Evolutionary conservation across 192 early-diverging fungal genomes (phyloP), one percentile per base, ranked within the genome.

Genomic region (Linnemannia elongata): DNA sequence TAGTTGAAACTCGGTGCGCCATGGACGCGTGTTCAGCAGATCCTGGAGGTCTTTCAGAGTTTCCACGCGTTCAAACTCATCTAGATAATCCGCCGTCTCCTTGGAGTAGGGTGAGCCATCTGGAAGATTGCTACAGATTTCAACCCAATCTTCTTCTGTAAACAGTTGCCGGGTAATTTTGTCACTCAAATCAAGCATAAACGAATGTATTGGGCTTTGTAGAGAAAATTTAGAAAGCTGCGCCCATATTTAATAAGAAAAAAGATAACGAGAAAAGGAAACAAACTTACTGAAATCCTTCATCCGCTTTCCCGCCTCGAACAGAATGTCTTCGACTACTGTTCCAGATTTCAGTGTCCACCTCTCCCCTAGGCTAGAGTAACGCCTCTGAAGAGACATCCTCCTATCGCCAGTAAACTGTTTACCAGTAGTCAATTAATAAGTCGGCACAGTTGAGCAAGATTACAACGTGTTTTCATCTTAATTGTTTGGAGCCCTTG

Each of bases 131-230:
- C 27, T 42, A 41, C 69, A 49, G 39, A 77, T 82, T 74, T 82
- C 81, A 3, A 54, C 24, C 69, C 81, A 76, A 18, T 76, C 81
- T 22, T 82, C 81, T 33, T 77, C 68, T 72, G 75, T 77, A 60
- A 82, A 82, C 8, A 82, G 42, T 71, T 82, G 54, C 35, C 44
- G 55, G n/a, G n/a, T n/a, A n/a, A n/a, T n/a, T n/a, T n/a, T n/a
- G n/a, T n/a, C n/a, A n/a, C n/a, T n/a, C n/a, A 82, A 55, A 74
- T 77, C 81, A 33, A 82, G 41, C 75, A 82, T 77, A 33, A 77
- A 77, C 4, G 75, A 73, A 73, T 82, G 81, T 20, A 77, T 72
- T 42, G 81, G 71, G 52, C 75, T 82, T 30, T 27, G 60, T 18
- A 74, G 79, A 74, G 18, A 36, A 73, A 70, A 80, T 42, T 80